Evolutionary conservation across 352 stramenopile species (phyloP).

Genomic region (Pythium sp.): DNA sequence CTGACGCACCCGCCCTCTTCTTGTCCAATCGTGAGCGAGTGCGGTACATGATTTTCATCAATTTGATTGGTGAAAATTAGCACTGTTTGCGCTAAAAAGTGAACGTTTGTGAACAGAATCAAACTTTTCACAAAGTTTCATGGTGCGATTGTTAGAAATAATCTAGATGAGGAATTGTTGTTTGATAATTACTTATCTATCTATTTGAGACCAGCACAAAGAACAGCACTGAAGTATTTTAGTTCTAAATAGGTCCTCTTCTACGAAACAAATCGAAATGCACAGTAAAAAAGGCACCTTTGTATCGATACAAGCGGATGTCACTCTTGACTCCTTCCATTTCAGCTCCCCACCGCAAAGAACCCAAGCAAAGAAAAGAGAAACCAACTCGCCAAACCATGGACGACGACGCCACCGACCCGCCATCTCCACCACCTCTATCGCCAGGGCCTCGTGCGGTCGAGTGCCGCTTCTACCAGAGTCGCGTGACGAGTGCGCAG

Average conservation of each 20-base stretch:
- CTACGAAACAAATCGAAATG: background rate
- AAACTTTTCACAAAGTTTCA: background rate
- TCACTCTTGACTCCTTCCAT: background rate
- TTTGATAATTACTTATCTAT: background rate
- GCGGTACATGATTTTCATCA: background rate
- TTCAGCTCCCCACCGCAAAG: background rate
- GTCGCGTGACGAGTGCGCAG: conserved; percentile 4
- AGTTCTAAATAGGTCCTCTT: background rate
- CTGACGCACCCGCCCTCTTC: background rate
- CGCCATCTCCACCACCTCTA: background rate
- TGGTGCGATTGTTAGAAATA: background rate
- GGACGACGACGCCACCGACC: background rate
- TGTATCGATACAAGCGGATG: background rate
- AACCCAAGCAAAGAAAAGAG: background rate
- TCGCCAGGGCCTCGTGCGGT: background rate
- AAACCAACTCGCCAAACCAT: background rate
- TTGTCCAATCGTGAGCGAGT: background rate
- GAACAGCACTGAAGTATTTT: background rate
- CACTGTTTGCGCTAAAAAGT: background rate
- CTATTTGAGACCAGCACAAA: background rate
- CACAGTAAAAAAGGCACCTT: background rate
- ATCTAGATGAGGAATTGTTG: background rate
- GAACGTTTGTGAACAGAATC: background rate
- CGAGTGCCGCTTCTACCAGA: conserved; percentile 19
- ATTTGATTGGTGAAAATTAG: background rate